phyloP scores from a whole-genome alignment of 2,329 filamentous ascomycete species.

The Scedosporium apiospermum region DNA sequence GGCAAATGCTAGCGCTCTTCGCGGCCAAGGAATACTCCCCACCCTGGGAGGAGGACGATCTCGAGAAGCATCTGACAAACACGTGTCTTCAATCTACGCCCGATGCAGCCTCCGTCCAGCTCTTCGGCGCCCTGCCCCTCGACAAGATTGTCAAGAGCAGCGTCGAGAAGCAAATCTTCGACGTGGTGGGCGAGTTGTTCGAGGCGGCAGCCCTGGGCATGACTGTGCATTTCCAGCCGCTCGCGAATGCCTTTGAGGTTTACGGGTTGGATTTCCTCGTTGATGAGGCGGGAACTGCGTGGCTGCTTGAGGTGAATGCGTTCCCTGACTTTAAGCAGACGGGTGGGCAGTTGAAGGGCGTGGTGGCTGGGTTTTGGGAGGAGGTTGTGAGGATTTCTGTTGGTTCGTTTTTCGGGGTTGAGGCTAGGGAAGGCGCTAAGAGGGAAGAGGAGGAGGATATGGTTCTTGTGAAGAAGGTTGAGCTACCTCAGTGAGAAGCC shows the following conservation, averaged over 20 bases:
- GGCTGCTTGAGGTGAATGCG: slow-evolving; percentile 85
- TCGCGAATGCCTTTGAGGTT: slow-evolving; percentile 83
- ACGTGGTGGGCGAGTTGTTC: slow-evolving; percentile 67
- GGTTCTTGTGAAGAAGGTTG: slow-evolving; percentile 42
- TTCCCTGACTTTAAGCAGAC: slow-evolving; percentile 96
- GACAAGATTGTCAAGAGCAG: slow-evolving; percentile 48
- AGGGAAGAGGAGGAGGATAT: slow-evolving; percentile 24
- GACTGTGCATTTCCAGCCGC: slow-evolving; percentile 83
- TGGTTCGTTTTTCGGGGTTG: slow-evolving; percentile 51
- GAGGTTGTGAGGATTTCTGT: slow-evolving; percentile 62
- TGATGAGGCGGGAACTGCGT: slow-evolving; percentile 52
- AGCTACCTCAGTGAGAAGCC: slow-evolving; percentile 23
- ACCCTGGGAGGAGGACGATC: slow-evolving; percentile 45
- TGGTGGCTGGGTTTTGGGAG: slow-evolving; percentile 71
- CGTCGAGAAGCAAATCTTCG: slow-evolving; percentile 68
- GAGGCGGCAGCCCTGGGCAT: slow-evolving; percentile 77
- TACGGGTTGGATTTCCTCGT: slow-evolving; percentile 90
- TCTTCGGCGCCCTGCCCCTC: slow-evolving; percentile 60
- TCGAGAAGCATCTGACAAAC: slow-evolving; percentile 82
- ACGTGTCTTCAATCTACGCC: slow-evolving; percentile 73
- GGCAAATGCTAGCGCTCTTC: slow-evolving; percentile 87
- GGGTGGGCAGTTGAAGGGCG: slow-evolving; percentile 62
- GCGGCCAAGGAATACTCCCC: slow-evolving; percentile 63
- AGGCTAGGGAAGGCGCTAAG: slow-evolving; percentile 11
- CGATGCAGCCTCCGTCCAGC: slow-evolving; percentile 49